Evolutionary conservation across 345 rosid species (phyloP), one percentile per base, ranked within the genome.

Genomic region (Dimocarpus longan): DNA sequence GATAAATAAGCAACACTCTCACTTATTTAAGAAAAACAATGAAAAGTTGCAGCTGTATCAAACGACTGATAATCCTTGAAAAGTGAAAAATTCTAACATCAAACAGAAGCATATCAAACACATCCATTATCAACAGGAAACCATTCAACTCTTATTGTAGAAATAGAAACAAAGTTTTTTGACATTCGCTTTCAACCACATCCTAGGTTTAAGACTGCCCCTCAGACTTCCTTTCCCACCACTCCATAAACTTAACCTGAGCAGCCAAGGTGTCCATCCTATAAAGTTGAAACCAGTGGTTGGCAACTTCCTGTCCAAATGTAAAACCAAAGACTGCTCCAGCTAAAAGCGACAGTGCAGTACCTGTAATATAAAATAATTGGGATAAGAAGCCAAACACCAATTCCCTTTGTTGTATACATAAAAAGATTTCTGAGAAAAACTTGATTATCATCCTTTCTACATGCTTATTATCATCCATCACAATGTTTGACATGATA

Each of bases 261-360:
- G 99, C 97, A 2, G 90, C 88, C 94, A 88, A 67, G n/a, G 98
- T 91, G 81, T 96, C 98, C 87, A 94, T 18, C 88, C 86, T 90
- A 81, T 96, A 96, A 26, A 94, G 97, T 70, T 93, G 98, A 75
- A 83, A 74, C 28, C 86, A 79, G 71, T 94, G 99, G 85, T 84
- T 91, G 2, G 93, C 95, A 2, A 91, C 11, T 82, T 94, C 98
- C 22, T 94, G 98, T 71, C 98, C 98, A 65, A 93, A 94, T 10
- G 95, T 93, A 91, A 90, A 93, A 54, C 98, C 99, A 72, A 94
- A 94, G 64, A 85, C 84, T 32, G 89, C 99, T 78, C 99, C 99
- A 8, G 93, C 98, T 39, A 83, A 78, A 50, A 93, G 88, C 5
- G 98, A 89, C 73, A 94, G 83, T 39, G 92, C 98, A 71, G 97